These are phyloP conservation scores for Apiotrichum veenhuisii DNA, from an alignment of 1,284 basidiomycete species.

Conservation along the genomic window DNA sequence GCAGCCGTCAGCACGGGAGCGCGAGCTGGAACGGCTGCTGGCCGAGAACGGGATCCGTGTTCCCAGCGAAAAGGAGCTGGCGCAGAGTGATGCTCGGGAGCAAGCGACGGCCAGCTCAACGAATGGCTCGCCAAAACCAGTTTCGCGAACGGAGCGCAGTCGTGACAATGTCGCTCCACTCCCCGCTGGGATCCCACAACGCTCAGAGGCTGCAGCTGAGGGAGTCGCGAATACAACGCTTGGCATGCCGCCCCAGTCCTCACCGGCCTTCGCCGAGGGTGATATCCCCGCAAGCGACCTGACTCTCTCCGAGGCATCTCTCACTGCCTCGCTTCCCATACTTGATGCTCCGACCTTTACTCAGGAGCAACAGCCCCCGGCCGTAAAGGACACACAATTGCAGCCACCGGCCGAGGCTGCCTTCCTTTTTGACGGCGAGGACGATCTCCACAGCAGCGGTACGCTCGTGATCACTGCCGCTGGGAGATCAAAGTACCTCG, in stretches of 20 bases:
- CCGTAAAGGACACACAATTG: neutral
- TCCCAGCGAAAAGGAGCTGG: neutral
- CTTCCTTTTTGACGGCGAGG: constrained; percentile 5
- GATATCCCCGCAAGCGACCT: neutral
- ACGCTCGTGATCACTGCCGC: constrained; percentile 27
- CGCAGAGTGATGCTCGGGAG: neutral
- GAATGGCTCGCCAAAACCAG: too few species aligned
- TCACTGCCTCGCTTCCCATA: neutral
- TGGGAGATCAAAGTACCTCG: constrained; percentile 29
- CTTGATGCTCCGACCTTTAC: neutral
- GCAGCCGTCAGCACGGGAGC: constrained; percentile 7
- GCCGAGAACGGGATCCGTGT: constrained; percentile 18
- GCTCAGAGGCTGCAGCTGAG: too few species aligned
- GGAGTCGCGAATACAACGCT: neutral
- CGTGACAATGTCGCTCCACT: too few species aligned
- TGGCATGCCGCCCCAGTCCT: neutral
- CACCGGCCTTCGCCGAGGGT: neutral
- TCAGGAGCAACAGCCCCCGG: neutral
- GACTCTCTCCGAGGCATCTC: neutral
- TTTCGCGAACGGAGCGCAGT: too few species aligned
- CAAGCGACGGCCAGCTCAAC: neutral
- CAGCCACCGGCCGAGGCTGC: neutral
- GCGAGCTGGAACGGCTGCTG: constrained; percentile 22
- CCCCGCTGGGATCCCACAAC: too few species aligned
- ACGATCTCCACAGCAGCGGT: constrained; percentile 23